Conservation (phyloP, 2,329 filamentous ascomycete genomes). For the Ascocoryne sarcoides region DNA sequence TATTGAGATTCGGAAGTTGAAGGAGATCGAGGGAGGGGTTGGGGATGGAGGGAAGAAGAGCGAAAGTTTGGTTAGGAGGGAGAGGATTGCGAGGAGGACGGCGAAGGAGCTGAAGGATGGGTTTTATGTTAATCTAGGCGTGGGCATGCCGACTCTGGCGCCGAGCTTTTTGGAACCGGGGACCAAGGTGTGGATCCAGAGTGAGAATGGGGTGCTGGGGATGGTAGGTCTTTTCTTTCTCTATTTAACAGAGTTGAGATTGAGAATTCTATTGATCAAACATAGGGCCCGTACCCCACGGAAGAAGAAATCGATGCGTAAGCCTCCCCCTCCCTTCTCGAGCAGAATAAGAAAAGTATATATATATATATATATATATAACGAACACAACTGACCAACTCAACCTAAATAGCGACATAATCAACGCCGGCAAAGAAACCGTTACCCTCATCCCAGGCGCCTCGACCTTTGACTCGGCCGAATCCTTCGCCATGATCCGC, state of each 20-base stretch:
- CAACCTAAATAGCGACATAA: conserved; percentile 49
- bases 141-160: conserved; percentile 80
- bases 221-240: too few relatives aligned
- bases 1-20: conserved; percentile 60
- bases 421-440: conserved; percentile 84
- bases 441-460: conserved; percentile 72
- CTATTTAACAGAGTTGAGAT: not conserved
- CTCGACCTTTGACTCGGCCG: conserved; percentile 67
- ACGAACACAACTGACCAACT: too few relatives aligned
- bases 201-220: conserved; percentile 77
- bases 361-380: too few relatives aligned
- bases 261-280: not conserved
- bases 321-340: conserved; percentile 7
- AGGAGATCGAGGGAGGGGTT: conserved; percentile 30
- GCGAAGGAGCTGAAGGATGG: conserved; percentile 75
- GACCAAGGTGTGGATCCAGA: conserved; percentile 73
- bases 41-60: conserved; percentile 26
- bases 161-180: conserved; percentile 63
- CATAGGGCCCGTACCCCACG: conserved; percentile 63
- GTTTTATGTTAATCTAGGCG: conserved; percentile 69
- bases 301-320: conserved; percentile 60
- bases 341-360: too few relatives aligned
- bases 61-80: conserved; percentile 45
- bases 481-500: conserved; percentile 82
- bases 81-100: conserved; percentile 67